Conservation (phyloP, 306 rosid genomes). For the Corylus avellana region DNA sequence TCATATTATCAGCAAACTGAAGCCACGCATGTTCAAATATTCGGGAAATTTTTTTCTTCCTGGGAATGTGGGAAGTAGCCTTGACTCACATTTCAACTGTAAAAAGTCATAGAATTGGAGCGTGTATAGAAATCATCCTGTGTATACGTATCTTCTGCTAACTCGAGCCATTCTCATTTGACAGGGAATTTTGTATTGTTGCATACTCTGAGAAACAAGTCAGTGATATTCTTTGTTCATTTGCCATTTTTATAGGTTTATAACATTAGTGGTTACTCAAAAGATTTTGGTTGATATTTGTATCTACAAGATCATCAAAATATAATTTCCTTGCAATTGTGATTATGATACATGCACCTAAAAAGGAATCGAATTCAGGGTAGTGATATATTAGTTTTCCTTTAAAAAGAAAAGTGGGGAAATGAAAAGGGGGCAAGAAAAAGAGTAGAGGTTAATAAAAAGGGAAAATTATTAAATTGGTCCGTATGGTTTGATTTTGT, state of each 20-base stretch:
- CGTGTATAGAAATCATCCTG: slow-evolving; percentile 40
- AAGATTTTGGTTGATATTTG: neutral
- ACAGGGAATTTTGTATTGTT: slow-evolving; percentile 43
- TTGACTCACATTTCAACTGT: slow-evolving; percentile 32
- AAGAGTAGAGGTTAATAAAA: too few relatives aligned
- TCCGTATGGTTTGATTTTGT: too few relatives aligned
- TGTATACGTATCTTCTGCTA: slow-evolving; percentile 21
- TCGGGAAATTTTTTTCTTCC: slow-evolving; percentile 12
- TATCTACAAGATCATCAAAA: neutral
- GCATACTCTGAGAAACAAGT: slow-evolving; percentile 19
- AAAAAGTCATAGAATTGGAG: slow-evolving; percentile 42
- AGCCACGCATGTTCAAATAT: neutral
- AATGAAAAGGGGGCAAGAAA: too few relatives aligned
- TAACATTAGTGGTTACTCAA: neutral
- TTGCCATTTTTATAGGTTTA: slow-evolving; percentile 1
- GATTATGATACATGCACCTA: too few relatives aligned
- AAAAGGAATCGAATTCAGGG: too few relatives aligned
- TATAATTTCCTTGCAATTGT: neutral
- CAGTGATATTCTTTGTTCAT: slow-evolving; percentile 38
- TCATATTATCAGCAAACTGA: slow-evolving; percentile 1
- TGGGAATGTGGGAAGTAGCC: slow-evolving; percentile 20
- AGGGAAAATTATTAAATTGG: too few relatives aligned
- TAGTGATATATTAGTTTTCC: too few relatives aligned
- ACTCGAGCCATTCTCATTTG: slow-evolving; percentile 25
- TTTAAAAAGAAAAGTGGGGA: too few relatives aligned